Percentiles rank a stretch among this genome's conserved stretches.
These are phyloP conservation scores for Erodium texanum DNA, from an alignment of 441 rosid species.

Conservation along the genomic window DNA sequence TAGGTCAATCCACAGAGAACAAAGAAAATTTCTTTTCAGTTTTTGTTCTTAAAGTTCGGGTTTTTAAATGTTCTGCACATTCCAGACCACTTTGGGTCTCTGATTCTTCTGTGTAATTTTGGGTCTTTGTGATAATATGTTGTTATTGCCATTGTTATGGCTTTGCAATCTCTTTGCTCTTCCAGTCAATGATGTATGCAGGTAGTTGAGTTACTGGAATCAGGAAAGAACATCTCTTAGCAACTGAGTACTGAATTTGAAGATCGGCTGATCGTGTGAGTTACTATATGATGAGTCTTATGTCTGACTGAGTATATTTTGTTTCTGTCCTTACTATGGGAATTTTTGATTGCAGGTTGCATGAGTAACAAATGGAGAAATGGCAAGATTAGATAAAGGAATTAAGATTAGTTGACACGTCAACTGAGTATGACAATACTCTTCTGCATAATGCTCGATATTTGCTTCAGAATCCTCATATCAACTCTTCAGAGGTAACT, in stretches of 20 bases:
- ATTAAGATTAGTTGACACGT: constrained; percentile 53
- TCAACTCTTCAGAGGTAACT: background rate
- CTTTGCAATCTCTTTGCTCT: background rate
- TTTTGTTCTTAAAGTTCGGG: no score
- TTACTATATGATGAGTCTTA: constrained; percentile 4
- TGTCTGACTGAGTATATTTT: background rate
- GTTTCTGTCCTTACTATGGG: background rate
- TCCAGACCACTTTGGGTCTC: no score
- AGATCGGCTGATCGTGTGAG: constrained; percentile 29
- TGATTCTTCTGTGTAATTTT: no score
- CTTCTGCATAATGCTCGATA: background rate
- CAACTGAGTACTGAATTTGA: constrained; percentile 20
- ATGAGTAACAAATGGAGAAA: constrained; percentile 67
- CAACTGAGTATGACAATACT: constrained; percentile 30
- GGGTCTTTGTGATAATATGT: no score
- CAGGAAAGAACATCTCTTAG: constrained; percentile 64
- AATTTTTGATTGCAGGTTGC: constrained; percentile 42
- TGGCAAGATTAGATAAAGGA: constrained; percentile 88
- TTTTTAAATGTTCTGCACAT: no score
- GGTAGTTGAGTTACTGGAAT: constrained; percentile 68
- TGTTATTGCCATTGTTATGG: background rate
- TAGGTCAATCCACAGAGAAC: no score
- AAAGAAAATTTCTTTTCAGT: no score
- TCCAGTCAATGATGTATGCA: constrained; percentile 14
- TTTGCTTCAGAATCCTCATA: constrained; percentile 41